Percentiles rank a stretch among this genome's conserved stretches.
phyloP scores from a whole-genome alignment of 768 basidiomycete genomes.

The Pulveroboletus sp. region DNA sequence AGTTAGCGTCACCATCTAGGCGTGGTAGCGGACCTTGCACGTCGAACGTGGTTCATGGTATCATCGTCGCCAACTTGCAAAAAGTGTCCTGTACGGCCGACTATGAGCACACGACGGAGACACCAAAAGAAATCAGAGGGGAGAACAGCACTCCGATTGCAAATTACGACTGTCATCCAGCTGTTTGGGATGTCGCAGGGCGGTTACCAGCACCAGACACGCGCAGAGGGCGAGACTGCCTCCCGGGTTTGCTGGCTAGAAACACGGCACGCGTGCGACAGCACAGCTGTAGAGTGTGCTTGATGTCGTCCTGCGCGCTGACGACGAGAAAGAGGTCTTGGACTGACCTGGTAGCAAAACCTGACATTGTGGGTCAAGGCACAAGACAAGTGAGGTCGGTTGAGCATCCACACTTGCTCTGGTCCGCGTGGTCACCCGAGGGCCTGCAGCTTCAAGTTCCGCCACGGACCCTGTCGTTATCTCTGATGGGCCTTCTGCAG shows the following conservation, averaged over 20 bases:
- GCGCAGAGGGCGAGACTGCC: background rate
- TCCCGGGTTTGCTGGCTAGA: slow-evolving; percentile 2
- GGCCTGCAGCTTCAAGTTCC: background rate
- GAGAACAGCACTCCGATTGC: slow-evolving; percentile 20
- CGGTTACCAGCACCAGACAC: slow-evolving; percentile 15
- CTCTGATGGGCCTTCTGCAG: background rate
- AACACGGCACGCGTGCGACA: slow-evolving; percentile 15
- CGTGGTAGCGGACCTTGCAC: background rate
- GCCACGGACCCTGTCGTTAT: background rate
- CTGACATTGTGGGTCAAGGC: background rate
- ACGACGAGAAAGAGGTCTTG: background rate
- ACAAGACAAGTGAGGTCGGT: too few relatives aligned
- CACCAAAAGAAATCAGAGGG: background rate
- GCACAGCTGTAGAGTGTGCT: slow-evolving; percentile 20
- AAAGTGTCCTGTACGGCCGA: background rate
- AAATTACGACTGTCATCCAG: slow-evolving; percentile 28
- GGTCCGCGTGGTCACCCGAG: too few relatives aligned
- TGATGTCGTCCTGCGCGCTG: slow-evolving; percentile 21
- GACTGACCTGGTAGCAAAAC: slow-evolving; percentile 4
- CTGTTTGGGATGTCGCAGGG: slow-evolving; percentile 7
- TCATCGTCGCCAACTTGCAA: too few relatives aligned
- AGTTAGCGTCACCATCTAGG: background rate
- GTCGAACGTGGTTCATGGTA: background rate
- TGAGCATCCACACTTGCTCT: too few relatives aligned
- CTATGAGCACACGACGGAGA: background rate